These are phyloP conservation scores for Meredithiella fracta DNA, from an alignment of 2,329 filamentous ascomycete species.

Conservation along the genomic window DNA sequence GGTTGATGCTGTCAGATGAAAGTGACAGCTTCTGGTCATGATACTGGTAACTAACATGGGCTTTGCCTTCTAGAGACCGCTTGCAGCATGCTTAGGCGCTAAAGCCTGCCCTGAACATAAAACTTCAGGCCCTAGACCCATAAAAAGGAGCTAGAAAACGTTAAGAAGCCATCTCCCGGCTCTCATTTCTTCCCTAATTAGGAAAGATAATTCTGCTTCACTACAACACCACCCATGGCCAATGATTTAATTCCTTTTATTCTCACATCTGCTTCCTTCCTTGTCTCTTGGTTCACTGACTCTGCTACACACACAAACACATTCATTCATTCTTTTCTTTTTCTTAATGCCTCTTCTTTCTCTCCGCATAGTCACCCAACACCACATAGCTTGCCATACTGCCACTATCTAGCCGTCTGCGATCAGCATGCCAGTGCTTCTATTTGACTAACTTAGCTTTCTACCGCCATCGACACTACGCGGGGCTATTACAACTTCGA, in stretches of 20 bases:
- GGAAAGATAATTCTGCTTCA: not conserved
- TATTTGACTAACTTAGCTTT: not conserved
- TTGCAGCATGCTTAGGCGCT: too few species aligned
- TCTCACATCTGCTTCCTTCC: too few species aligned
- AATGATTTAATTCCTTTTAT: not conserved
- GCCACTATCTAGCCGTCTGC: not conserved
- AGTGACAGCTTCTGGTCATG: too few species aligned
- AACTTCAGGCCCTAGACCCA: not conserved
- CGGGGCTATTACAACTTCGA: not conserved
- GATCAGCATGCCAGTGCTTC: not conserved
- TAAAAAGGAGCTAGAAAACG: not conserved
- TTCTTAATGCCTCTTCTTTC: not conserved
- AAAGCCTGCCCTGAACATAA: too few species aligned
- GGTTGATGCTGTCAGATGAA: too few species aligned
- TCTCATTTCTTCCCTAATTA: not conserved
- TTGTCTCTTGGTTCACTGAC: too few species aligned
- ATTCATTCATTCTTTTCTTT: too few species aligned
- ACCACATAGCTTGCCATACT: not conserved
- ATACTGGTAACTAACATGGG: too few species aligned
- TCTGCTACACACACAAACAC: too few species aligned
- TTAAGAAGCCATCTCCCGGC: not conserved
- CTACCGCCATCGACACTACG: not conserved
- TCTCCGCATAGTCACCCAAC: not conserved
- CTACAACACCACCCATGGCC: not conserved
- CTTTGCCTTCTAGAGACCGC: too few species aligned